Percentiles rank a stretch among this genome's conserved stretches.
Conservation (phyloP, 192 early-diverging fungal genomes). For the Linnemannia hyalina region DNA sequence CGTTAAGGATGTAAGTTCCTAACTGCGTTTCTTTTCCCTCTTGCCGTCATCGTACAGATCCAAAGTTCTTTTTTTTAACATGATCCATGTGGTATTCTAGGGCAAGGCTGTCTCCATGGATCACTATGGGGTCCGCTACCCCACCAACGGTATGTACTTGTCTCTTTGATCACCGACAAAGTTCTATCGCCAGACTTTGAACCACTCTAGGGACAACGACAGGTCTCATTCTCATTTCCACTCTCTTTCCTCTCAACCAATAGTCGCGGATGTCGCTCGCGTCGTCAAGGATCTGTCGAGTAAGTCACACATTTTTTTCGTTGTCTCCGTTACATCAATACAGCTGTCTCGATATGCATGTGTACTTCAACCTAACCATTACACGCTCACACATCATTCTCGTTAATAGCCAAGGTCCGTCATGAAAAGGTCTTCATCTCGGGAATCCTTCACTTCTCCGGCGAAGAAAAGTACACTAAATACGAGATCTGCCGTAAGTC, state of each 20-base stretch:
- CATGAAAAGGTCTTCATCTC: slow-evolving; percentile 54
- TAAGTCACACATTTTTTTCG: slow-evolving; percentile 14
- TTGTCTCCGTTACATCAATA: neutral
- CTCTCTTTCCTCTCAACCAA: neutral
- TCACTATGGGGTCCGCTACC: slow-evolving; percentile 77
- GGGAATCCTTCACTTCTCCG: slow-evolving; percentile 75
- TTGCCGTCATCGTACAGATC: neutral
- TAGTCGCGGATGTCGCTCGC: slow-evolving; percentile 77
- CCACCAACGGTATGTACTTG: slow-evolving; percentile 74
- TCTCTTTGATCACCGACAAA: neutral
- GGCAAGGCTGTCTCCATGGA: slow-evolving; percentile 75
- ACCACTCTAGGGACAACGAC: neutral
- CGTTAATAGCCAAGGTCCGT: slow-evolving; percentile 49
- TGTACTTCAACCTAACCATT: neutral
- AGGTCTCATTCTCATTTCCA: neutral
- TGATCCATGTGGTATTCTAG: slow-evolving; percentile 21
- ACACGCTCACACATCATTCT: neutral
- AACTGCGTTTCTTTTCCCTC: slow-evolving; percentile 17
- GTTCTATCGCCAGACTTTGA: neutral
- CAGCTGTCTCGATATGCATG: neutral
- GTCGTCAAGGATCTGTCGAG: slow-evolving; percentile 74
- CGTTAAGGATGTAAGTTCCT: slow-evolving; percentile 60
- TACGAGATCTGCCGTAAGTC: slow-evolving; percentile 77
- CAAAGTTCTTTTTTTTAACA: neutral
- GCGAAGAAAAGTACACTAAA: slow-evolving; percentile 72